Conservation (phyloP, 768 basidiomycete species). For the Tricholoma terreum region DNA sequence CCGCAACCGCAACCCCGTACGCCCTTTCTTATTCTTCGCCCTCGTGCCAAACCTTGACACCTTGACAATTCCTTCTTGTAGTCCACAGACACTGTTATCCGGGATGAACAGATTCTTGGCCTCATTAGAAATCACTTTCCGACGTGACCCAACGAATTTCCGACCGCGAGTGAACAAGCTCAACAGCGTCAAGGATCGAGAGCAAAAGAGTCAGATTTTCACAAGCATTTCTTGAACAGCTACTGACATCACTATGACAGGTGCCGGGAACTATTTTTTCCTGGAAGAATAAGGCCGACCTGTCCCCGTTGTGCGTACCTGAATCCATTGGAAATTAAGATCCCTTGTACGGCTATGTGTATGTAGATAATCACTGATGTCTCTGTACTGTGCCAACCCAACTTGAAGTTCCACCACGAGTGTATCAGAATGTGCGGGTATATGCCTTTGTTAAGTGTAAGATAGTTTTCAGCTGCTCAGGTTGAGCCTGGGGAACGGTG, state of each 20-base stretch:
- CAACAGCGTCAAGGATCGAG: slow-evolving; percentile 82
- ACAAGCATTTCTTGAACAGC: background rate
- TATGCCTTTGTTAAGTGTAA: too few species aligned
- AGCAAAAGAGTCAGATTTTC: slow-evolving; percentile 70
- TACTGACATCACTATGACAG: slow-evolving; percentile 34
- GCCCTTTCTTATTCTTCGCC: slow-evolving; percentile 23
- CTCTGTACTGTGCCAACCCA: too few species aligned
- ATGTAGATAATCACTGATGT: too few species aligned
- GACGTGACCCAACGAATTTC: slow-evolving; percentile 95
- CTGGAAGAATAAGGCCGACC: slow-evolving; percentile 60
- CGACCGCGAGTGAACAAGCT: slow-evolving; percentile 85
- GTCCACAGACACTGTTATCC: slow-evolving; percentile 89
- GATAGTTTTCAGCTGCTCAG: too few species aligned
- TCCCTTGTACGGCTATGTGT: too few species aligned
- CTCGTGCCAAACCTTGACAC: background rate
- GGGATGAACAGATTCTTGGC: slow-evolving; percentile 99
- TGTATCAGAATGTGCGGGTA: too few species aligned
- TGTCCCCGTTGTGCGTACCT: background rate
- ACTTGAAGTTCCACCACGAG: too few species aligned
- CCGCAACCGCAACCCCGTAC: slow-evolving; percentile 89
- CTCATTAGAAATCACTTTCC: slow-evolving; percentile 95
- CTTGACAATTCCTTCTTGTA: slow-evolving; percentile 26
- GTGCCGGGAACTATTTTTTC: slow-evolving; percentile 89
- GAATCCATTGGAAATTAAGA: too few species aligned
- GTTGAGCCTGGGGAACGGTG: too few species aligned